These are phyloP conservation scores for Alternaria atra DNA, from an alignment of 2,329 filamentous ascomycete genomes.

Conservation along the genomic window DNA sequence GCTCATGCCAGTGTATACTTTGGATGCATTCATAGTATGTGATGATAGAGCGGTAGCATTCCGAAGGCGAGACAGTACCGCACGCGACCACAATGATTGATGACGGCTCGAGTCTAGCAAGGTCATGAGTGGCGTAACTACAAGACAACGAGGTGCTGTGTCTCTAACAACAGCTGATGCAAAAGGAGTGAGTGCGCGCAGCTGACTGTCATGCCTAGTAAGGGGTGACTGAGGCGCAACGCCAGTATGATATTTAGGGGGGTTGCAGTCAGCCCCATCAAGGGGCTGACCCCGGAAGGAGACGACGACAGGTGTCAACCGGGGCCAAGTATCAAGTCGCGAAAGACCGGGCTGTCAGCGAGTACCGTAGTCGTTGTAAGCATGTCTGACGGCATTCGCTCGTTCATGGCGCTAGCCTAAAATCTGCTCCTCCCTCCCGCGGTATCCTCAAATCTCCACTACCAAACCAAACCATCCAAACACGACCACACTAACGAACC, in stretches of 20 bases:
- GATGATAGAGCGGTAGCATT: slow-evolving; percentile 1
- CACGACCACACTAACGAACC: slow-evolving; percentile 27
- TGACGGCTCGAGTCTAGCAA: neutral
- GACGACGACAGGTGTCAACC: slow-evolving; percentile 8
- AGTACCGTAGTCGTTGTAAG: slow-evolving; percentile 12
- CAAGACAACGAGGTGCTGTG: slow-evolving; percentile 9
- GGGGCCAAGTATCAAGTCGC: slow-evolving; percentile 17
- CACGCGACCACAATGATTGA: neutral
- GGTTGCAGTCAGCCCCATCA: slow-evolving; percentile 7
- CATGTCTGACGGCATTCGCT: slow-evolving; percentile 13
- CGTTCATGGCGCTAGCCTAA: slow-evolving; percentile 24
- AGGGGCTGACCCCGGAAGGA: slow-evolving; percentile 1
- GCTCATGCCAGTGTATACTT: neutral
- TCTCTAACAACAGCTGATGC: slow-evolving; percentile 15
- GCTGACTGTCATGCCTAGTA: slow-evolving; percentile 30
- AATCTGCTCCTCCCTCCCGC: slow-evolving; percentile 32
- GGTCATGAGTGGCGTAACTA: neutral
- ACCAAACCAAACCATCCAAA: slow-evolving; percentile 19
- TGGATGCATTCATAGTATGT: neutral
- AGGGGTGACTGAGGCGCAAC: slow-evolving; percentile 20
- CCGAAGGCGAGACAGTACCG: slow-evolving; percentile 5
- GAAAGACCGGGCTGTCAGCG: slow-evolving; percentile 22
- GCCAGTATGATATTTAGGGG: slow-evolving; percentile 3
- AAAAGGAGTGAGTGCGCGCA: slow-evolving; percentile 18
- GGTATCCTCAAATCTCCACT: slow-evolving; percentile 32